phyloP scores from a whole-genome alignment of 768 basidiomycete species.

The Glaciozyma martinii region DNA sequence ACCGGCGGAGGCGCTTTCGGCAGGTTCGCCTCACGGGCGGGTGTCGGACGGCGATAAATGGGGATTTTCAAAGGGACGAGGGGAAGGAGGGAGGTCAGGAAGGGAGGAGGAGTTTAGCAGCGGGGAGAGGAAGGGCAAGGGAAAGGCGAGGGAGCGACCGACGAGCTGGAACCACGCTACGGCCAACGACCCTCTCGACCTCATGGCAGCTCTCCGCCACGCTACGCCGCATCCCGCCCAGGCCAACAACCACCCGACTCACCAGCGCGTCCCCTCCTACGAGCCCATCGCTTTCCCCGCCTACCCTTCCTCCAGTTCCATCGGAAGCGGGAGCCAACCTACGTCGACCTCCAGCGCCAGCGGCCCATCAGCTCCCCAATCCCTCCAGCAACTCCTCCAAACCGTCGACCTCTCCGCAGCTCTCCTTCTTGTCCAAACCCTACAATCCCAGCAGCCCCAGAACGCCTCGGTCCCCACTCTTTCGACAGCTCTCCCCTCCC shows the following conservation, averaged over 20 bases:
- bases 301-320: background rate
- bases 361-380: background rate
- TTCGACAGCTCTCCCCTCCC: background rate
- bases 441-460: background rate
- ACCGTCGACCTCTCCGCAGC: conserved; percentile 18
- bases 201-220: background rate
- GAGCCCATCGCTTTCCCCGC: background rate
- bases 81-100: too few species aligned
- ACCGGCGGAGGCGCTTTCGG: background rate
- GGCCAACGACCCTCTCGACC: background rate
- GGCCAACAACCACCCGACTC: background rate
- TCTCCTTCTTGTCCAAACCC: conserved; percentile 15
- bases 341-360: background rate
- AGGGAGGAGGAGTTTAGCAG: background rate
- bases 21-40: background rate
- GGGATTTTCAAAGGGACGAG: background rate
- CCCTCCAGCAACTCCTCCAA: conserved; percentile 14
- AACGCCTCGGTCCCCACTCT: background rate
- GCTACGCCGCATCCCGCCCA: background rate
- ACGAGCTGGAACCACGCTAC: background rate
- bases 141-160: background rate
- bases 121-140: background rate
- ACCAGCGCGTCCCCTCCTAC: background rate
- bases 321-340: background rate
- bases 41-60: too few species aligned